Conservation (phyloP, 192 early-diverging fungal species). For the Blastocladiella britannica region DNA sequence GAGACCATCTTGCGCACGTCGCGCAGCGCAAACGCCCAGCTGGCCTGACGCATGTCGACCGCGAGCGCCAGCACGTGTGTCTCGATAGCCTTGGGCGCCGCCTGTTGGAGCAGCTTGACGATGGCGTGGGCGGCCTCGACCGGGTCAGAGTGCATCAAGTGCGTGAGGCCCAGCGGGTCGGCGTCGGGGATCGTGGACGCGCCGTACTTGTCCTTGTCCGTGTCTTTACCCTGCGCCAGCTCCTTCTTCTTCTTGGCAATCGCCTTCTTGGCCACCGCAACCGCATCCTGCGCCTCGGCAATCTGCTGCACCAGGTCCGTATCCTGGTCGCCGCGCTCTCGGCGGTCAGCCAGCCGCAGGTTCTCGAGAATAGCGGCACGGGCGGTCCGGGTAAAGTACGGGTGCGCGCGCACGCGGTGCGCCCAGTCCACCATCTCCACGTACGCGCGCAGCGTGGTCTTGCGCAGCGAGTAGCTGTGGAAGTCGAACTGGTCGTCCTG, state of each 20-base stretch:
- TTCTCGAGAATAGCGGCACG: not conserved
- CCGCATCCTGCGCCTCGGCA: slow-evolving; percentile 22
- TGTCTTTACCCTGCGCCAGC: too few relatives aligned
- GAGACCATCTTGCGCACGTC: too few relatives aligned
- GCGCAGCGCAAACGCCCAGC: slow-evolving; percentile 2
- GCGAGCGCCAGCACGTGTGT: slow-evolving; percentile 38
- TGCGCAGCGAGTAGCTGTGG: slow-evolving; percentile 80
- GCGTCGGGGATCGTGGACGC: slow-evolving; percentile 23
- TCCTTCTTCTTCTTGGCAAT: slow-evolving; percentile 13
- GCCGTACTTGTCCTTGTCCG: slow-evolving; percentile 20
- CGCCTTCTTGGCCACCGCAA: slow-evolving; percentile 10
- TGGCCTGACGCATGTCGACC: slow-evolving; percentile 45
- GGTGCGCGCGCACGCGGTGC: slow-evolving; percentile 47
- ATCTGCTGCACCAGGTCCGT: slow-evolving; percentile 37
- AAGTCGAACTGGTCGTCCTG: slow-evolving; percentile 91
- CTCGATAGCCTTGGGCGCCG: slow-evolving; percentile 31
- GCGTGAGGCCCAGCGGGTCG: slow-evolving; percentile 51
- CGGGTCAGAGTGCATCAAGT: slow-evolving; percentile 26
- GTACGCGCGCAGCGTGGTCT: slow-evolving; percentile 70
- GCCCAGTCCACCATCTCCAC: slow-evolving; percentile 59
- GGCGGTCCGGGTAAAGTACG: slow-evolving; percentile 5
- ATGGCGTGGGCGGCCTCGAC: slow-evolving; percentile 58
- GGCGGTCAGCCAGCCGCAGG: slow-evolving; percentile 16
- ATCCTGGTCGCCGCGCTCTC: slow-evolving; percentile 57
- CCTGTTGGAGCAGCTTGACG: slow-evolving; percentile 41